Percentiles rank a stretch among this genome's conserved stretches.
These are phyloP conservation scores for Debaryomyces tyrocola DNA, from an alignment of 805 yeast species.

Conservation along the genomic window DNA sequence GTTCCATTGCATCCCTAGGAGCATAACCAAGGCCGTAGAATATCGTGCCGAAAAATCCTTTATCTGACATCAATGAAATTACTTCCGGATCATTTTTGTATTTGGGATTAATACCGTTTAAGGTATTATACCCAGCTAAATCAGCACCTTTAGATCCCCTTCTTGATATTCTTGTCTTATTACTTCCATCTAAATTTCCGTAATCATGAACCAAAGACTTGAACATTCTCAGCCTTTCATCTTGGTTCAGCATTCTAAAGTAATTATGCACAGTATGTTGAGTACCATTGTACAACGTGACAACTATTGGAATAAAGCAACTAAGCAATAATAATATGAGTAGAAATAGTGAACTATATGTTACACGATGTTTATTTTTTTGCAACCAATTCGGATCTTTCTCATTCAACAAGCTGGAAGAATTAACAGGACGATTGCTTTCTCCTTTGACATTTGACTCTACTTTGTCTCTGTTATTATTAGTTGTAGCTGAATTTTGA, in stretches of 20 bases:
- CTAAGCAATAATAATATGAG: conserved; percentile 12
- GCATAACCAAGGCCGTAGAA: conserved; percentile 64
- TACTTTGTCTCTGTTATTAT: background rate
- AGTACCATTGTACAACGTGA: conserved; percentile 32
- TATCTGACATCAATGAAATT: conserved; percentile 32
- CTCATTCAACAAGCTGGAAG: background rate
- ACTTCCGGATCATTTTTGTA: conserved; percentile 37
- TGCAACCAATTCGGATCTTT: background rate
- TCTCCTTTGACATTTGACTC: background rate
- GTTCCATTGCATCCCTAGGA: conserved; percentile 53
- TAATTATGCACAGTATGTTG: conserved; percentile 22
- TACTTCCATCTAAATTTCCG: background rate
- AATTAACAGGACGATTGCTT: background rate
- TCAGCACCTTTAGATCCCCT: conserved; percentile 6
- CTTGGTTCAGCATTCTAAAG: conserved; percentile 22
- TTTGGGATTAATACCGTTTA: conserved; percentile 26
- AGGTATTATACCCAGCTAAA: conserved; percentile 9
- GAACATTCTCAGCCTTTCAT: conserved; percentile 17
- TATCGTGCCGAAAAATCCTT: conserved; percentile 23
- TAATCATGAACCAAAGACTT: background rate
- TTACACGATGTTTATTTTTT: conserved; percentile 1
- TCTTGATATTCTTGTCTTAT: background rate
- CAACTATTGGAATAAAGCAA: conserved; percentile 20
- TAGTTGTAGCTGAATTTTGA: background rate
- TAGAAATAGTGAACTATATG: conserved; percentile 4